Evolutionary conservation across 75 land plant species (phyloP), one percentile per base, ranked within the genome.

Genomic region (Gnetum montanum): DNA sequence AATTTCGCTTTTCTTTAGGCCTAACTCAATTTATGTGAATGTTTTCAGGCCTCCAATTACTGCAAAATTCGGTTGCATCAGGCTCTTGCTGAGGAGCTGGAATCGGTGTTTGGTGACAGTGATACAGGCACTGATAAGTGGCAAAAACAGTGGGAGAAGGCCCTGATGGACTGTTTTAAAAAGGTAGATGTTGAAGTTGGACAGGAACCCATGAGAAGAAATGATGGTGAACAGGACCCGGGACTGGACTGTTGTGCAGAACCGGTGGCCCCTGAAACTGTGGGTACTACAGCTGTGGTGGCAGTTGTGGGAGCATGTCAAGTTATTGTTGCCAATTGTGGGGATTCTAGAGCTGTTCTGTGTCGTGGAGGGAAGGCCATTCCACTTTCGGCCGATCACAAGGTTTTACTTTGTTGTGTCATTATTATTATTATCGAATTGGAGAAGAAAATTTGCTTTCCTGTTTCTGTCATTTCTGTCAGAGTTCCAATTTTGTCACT

Each of bases 281-380:
- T 85, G 55, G 98, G 77, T 52, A 84, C 74, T 11, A 93, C 98
- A 57, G 90, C 98, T 52, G 76, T 85, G 25, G 79, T 93, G 65
- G 78, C 90, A 40, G 47, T 93, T 52, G 66, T 93, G 43, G 84
- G 90, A 51, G 62, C 90, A 7, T 79, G 86, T 28, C 95, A 88
- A 37, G 75, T 93, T 23, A 72, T 93, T 43, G 75, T 93, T 46
- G 86, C 84, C 19, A 92, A 88, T 40, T 92, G 97, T 74, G 97
- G 97, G 18, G 97, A 92, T 59, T 92, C 97, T 33, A 71, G 98
- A 61, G 98, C 98, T 22, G 90, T 93, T 8, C 69, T 93, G 6
- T 89, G 70, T 31, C 90, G 98, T 51, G 96, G 90, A 10, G 93
- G 93, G 58, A 65, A 65, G 60, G 68, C 86, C 8, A 58, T 89